Evolutionary conservation across 805 yeast genomes (phyloP).

Genomic region (Starmerella davenportii): DNA sequence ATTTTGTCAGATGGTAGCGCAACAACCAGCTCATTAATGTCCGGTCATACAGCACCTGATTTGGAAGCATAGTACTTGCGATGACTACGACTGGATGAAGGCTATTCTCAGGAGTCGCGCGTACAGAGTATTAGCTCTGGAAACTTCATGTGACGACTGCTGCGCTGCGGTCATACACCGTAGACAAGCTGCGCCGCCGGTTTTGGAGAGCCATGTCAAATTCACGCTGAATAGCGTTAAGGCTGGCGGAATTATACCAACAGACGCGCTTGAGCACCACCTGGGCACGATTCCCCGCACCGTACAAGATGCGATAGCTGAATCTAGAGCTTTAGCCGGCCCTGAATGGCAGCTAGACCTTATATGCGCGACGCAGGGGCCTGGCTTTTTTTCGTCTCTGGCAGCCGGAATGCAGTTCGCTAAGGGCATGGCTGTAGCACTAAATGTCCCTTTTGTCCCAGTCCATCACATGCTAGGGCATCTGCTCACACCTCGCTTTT

Average conservation of each 20-base stretch:
- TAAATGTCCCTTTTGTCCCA: conserved; percentile 63
- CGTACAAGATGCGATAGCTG: conserved; percentile 24
- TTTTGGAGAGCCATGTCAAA: conserved; percentile 40
- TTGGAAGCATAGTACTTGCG: no score
- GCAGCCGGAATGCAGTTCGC: conserved; percentile 70
- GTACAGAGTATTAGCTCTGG: conserved; percentile 67
- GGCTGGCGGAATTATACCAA: conserved; percentile 78
- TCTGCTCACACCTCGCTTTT: conserved; percentile 45
- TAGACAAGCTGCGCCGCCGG: conserved; percentile 26
- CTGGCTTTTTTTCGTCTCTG: conserved; percentile 86
- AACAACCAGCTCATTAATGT: no score
- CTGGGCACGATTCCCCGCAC: conserved; percentile 37
- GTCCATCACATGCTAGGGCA: conserved; percentile 97
- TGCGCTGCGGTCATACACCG: conserved; percentile 67
- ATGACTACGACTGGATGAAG: no score
- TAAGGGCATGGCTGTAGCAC: conserved; percentile 65
- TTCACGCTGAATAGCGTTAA: conserved; percentile 45
- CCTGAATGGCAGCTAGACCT: conserved; percentile 40
- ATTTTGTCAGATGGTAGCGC: no score
- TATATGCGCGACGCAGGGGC: conserved; percentile 84
- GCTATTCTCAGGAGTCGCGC: conserved; percentile 2
- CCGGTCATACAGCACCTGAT: no score
- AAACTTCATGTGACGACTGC: conserved; percentile 88
- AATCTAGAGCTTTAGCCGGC: no score
- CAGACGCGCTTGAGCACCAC: conserved; percentile 68